Conservation (phyloP, 805 yeast genomes). For the Maudiozyma pseudohumilis region DNA sequence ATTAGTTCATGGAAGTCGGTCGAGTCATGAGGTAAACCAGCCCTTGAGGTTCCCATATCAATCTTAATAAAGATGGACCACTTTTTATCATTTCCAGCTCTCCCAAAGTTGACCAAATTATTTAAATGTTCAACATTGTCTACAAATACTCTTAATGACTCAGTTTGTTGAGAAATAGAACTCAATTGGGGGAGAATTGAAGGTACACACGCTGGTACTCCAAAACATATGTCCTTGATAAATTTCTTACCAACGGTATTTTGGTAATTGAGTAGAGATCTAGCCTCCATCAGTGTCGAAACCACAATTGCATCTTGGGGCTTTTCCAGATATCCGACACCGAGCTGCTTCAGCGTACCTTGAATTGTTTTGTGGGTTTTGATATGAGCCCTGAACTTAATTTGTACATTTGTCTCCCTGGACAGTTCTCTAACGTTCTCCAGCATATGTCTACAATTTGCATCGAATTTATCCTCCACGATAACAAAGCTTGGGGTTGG, state of each 20-base stretch:
- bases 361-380: conserved; percentile 66
- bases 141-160: conserved; percentile 44
- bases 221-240: conserved; percentile 42
- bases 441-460: conserved; percentile 44
- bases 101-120: conserved; percentile 33
- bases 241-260: conserved; percentile 17
- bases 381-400: conserved; percentile 56
- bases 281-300: conserved; percentile 60
- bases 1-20: conserved; percentile 32
- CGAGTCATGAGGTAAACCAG: conserved; percentile 40
- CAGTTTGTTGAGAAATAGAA: conserved; percentile 34
- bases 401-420: conserved; percentile 16
- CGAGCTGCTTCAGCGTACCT: conserved; percentile 48
- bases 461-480: conserved; percentile 28
- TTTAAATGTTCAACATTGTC: conserved; percentile 52
- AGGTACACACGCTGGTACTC: conserved; percentile 48
- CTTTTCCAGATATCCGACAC: conserved; percentile 30
- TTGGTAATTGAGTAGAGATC: conserved; percentile 35
- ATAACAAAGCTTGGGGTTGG: conserved; percentile 42
- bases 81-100: conserved; percentile 11
- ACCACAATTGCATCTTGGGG: conserved; percentile 46
- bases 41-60: conserved; percentile 63
- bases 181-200: conserved; percentile 39
- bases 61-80: conserved; percentile 65
- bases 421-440: conserved; percentile 31